Evolutionary conservation across 2,329 filamentous ascomycete species (phyloP).

Genomic region (Ramularia endophylla): DNA sequence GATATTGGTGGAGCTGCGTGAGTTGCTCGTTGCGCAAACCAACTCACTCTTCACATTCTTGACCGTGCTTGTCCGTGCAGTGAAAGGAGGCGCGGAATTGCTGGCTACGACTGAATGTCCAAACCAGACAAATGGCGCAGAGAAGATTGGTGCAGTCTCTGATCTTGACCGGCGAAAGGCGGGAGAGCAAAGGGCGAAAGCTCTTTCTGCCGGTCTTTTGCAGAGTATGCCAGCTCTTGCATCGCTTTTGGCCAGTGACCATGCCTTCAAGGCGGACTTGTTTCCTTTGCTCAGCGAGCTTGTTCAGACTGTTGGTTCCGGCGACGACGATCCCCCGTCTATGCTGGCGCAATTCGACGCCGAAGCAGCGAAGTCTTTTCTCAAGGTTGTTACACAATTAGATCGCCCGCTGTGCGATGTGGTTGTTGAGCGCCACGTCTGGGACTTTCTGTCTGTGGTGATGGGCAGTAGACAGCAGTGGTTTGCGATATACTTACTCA

Average conservation of each 20-base stretch:
- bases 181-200: conserved; percentile 8
- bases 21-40: conserved; percentile 17
- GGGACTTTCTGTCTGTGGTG: conserved; percentile 80
- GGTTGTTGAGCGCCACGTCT: conserved; percentile 62
- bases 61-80: conserved; percentile 17
- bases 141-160: not conserved
- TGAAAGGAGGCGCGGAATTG: conserved; percentile 9
- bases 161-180: conserved; percentile 1
- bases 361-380: conserved; percentile 75
- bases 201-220: conserved; percentile 14
- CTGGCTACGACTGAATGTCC: conserved; percentile 1
- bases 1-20: conserved; percentile 14
- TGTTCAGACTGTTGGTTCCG: conserved; percentile 15
- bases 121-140: not conserved
- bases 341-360: conserved; percentile 85
- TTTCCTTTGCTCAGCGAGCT: conserved; percentile 19
- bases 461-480: conserved; percentile 89
- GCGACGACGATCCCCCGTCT: conserved; percentile 72
- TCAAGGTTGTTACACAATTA: conserved; percentile 69
- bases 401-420: conserved; percentile 67
- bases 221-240: conserved; percentile 20
- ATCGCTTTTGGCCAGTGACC: conserved; percentile 20
- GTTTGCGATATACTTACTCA: conserved; percentile 90
- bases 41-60: conserved; percentile 12
- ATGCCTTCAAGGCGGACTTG: conserved; percentile 19